These are phyloP conservation scores for Massarina eburnea DNA, from an alignment of 2,329 filamentous ascomycete genomes.

Conservation along the genomic window DNA sequence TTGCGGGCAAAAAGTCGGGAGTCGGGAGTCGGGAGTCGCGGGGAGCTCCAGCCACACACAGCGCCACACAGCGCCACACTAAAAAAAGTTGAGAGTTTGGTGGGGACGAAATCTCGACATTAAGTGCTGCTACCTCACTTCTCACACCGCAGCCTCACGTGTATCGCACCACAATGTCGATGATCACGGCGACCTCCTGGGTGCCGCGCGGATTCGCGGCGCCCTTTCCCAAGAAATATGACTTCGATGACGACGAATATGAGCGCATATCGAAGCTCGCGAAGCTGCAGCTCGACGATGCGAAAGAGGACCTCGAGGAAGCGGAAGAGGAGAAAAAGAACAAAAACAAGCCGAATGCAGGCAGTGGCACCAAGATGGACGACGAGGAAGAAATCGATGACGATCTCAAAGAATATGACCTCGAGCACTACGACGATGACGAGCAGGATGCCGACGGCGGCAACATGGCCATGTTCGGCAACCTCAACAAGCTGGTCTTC, in stretches of 20 bases:
- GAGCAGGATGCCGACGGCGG: conserved; percentile 69
- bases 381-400: conserved; percentile 60
- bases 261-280: conserved; percentile 54
- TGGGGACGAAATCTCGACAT: conserved; percentile 14
- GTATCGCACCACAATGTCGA: conserved; percentile 50
- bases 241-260: conserved; percentile 56
- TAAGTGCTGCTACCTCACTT: conserved; percentile 7
- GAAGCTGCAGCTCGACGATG: conserved; percentile 80
- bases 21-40: not conserved
- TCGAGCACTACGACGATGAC: conserved; percentile 94
- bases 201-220: conserved; percentile 55
- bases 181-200: conserved; percentile 57
- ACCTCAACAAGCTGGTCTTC: conserved; percentile 89
- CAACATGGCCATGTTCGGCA: conserved; percentile 89
- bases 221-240: conserved; percentile 52
- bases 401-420: conserved; percentile 92
- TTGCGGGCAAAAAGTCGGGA: too few relatives aligned
- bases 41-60: conserved; percentile 2
- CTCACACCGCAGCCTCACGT: not conserved
- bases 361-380: conserved; percentile 19
- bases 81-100: conserved; percentile 14
- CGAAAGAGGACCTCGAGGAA: conserved; percentile 69
- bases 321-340: conserved; percentile 57
- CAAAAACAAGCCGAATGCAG: conserved; percentile 39
- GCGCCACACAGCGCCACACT: not conserved